A percentile compares a stretch with the other conserved stretches of the same genome.
These are phyloP conservation scores for Cucurbita moschata DNA, from an alignment of 306 rosid species.

Conservation along the genomic window DNA sequence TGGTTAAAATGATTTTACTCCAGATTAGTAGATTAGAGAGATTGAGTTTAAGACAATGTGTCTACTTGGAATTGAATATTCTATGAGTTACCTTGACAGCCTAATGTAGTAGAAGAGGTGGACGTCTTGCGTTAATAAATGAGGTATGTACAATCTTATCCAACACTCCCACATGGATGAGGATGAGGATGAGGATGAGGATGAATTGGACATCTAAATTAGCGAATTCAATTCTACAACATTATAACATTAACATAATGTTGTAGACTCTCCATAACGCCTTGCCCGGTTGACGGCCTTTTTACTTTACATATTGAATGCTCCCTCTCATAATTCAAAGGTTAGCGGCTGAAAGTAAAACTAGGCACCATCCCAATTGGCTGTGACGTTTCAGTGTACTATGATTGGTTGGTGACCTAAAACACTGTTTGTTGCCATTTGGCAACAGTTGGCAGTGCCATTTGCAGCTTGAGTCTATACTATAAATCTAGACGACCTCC, in stretches of 20 bases:
- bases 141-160: no score
- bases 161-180: no score
- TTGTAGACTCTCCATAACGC: neutral
- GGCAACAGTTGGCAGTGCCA: conserved; percentile 12
- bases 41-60: no score
- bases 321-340: neutral
- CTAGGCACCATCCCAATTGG: neutral
- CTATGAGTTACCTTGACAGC: no score
- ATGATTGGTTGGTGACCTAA: neutral
- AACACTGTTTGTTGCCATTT: neutral
- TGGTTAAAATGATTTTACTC: neutral
- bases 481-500: neutral
- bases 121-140: no score
- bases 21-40: neutral
- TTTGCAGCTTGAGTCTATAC: neutral
- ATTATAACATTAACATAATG: neutral
- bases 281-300: neutral
- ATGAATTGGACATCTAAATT: neutral
- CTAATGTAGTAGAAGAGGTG: no score
- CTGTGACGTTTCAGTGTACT: neutral
- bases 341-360: neutral
- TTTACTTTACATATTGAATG: neutral
- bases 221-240: neutral
- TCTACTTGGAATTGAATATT: no score
- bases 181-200: no score